A percentile compares a stretch with the other conserved stretches of the same genome.
Conservation (phyloP, 495 filamentous ascomycete species). For the Talaromyces ruber region DNA sequence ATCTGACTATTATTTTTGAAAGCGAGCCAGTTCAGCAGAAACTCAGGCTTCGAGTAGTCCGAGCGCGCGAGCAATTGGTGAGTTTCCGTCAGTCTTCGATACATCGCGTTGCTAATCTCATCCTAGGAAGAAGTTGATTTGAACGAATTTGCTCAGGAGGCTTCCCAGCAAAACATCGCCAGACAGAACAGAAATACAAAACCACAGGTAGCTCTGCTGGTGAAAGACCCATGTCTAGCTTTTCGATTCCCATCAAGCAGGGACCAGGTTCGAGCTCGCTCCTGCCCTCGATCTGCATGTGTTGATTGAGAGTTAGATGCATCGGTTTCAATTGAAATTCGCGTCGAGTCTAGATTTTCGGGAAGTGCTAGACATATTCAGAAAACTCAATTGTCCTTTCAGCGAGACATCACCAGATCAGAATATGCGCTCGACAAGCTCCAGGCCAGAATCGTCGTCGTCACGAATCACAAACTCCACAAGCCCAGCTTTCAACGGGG, state of each 20-base stretch:
- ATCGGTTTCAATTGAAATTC: constrained; percentile 38
- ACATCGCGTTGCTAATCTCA: neutral
- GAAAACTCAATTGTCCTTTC: constrained; percentile 31
- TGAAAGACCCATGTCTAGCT: constrained; percentile 35
- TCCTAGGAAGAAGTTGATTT: constrained; percentile 30
- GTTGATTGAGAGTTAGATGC: constrained; percentile 17
- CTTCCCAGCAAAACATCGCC: constrained; percentile 7
- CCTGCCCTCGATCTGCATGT: neutral
- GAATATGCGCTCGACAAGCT: constrained; percentile 10
- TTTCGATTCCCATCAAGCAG: constrained; percentile 26
- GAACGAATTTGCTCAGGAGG: constrained; percentile 15
- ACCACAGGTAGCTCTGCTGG: constrained; percentile 26
- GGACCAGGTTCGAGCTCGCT: neutral
- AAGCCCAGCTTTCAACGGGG: neutral
- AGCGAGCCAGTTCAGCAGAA: constrained; percentile 7
- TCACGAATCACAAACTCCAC: neutral
- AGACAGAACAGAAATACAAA: constrained; percentile 11
- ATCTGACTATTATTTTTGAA: constrained; percentile 23
- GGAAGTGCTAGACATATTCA: constrained; percentile 25
- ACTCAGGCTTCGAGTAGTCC: constrained; percentile 19
- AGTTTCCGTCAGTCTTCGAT: neutral
- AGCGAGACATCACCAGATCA: constrained; percentile 22
- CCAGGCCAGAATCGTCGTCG: constrained; percentile 20
- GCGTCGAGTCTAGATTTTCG: constrained; percentile 27
- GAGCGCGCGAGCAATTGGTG: constrained; percentile 23